Evolutionary conservation across 2,329 filamentous ascomycete species (phyloP), one percentile per base, ranked within the genome.

Genomic region (Macrophomina tecta): DNA sequence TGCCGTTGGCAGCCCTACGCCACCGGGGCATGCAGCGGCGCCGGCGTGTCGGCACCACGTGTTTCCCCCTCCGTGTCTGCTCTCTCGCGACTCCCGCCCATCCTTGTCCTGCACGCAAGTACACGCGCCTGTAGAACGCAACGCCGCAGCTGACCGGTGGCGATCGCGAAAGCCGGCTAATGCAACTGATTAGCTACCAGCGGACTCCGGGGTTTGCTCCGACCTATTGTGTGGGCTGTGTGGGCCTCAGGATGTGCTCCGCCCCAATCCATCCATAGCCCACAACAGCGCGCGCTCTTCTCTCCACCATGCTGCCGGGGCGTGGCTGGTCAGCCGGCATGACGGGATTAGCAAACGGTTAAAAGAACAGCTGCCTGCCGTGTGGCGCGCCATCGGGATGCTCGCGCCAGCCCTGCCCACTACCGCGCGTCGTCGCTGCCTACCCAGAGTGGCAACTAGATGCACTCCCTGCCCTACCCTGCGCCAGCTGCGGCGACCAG

Each of bases 381-480:
- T 46, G 40, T 48, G 56, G 42, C 56, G 56, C 8, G 7, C 23
- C 28, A 12, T 9, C 30, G 4, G 14, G 28, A 14, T 34, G 28
- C 14, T 34, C 23, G 23, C 23, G 23, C 28, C 9, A 34, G 23
- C 16, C 40, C 18, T 2, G 11, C 34, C 34, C 11, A 40, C 51
- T 30, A 38, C 23, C 23, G 23, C 58, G 42, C 42, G 58, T 60
- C 58, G 58, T n/a, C 14, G 45, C 32, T 62, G 58, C 58, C 58
- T 49, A 16, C 42, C 30, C n/a, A 6, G 58, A 14, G 40, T 60
- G 58, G 45, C 58, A 49, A 62, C 23, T 55, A 11, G 52, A 38
- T 40, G 49, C 28, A 30, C 48, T 40, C 16, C 45, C 23, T 7
- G 16, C 9, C 48, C 49, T 32, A 30, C 40, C 5, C 42, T 46